Evolutionary conservation across 805 yeast genomes (phyloP).

Genomic region (Diddensiella transvaalensis): DNA sequence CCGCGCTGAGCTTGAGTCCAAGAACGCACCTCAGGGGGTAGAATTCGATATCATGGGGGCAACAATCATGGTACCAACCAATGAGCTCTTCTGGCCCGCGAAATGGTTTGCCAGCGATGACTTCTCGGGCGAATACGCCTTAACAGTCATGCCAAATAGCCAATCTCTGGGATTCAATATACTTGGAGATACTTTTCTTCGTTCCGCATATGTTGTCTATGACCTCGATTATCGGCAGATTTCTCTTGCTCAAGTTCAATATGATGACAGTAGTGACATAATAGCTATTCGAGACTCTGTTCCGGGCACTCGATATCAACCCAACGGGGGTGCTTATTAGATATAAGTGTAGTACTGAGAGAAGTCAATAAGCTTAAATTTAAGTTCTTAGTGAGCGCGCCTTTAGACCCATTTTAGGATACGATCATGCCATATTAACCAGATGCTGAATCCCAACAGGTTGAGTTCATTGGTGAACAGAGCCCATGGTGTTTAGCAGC

Average conservation of each 20-base stretch:
- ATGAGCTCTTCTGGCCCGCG: constrained; percentile 29
- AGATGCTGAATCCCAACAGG: no score
- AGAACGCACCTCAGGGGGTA: constrained; percentile 27
- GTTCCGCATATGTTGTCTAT: constrained; percentile 61
- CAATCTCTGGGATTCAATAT: constrained; percentile 20
- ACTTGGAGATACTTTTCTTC: constrained; percentile 50
- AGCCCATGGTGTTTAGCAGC: no score
- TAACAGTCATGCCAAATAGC: constrained; percentile 18
- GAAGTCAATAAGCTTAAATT: no score
- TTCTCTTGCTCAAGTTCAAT: constrained; percentile 51
- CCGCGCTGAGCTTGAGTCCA: constrained; percentile 22
- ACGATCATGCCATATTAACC: no score
- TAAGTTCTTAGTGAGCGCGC: no score
- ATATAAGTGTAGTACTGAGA: no score
- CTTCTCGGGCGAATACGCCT: constrained; percentile 20
- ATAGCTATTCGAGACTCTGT: constrained; percentile 26
- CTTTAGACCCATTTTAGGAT: no score
- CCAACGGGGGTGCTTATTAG: no score
- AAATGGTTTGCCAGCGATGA: constrained; percentile 27
- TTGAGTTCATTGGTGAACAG: no score
- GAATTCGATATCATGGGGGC: constrained; percentile 51
- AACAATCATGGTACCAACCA: constrained; percentile 40
- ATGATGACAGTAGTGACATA: constrained; percentile 24
- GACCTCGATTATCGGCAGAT: constrained; percentile 57
- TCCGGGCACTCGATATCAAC: constrained; percentile 14